Evolutionary conservation across 495 filamentous ascomycete genomes (phyloP).

Genomic region (Hypomontagnella monticulosa): DNA sequence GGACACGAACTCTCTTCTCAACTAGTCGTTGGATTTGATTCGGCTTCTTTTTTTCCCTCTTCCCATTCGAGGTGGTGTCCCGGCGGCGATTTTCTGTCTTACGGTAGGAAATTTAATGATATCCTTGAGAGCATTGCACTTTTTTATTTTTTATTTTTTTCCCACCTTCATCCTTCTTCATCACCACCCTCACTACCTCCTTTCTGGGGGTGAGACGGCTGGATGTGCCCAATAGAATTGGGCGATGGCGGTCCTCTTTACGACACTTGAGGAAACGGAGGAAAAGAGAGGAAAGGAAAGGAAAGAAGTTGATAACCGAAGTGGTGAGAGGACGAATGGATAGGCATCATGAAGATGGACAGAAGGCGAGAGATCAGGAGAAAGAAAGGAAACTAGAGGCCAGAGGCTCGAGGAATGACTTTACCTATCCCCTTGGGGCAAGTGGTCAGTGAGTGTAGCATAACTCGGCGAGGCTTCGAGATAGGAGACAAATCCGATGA

Average conservation of each 20-base stretch:
- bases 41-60: conserved; percentile 29
- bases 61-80: conserved; percentile 39
- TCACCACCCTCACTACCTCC: too few species aligned
- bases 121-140: conserved; percentile 45
- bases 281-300: not conserved
- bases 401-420: too few species aligned
- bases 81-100: conserved; percentile 44
- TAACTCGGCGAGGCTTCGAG: too few species aligned
- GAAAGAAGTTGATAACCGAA: not conserved
- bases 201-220: not conserved
- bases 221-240: conserved; percentile 8
- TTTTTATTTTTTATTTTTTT: conserved; percentile 8
- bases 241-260: not conserved
- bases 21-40: conserved; percentile 35
- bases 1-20: conserved; percentile 13
- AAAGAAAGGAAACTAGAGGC: too few species aligned
- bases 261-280: not conserved
- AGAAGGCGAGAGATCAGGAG: too few species aligned
- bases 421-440: too few species aligned
- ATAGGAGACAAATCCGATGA: too few species aligned
- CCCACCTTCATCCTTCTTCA: conserved; percentile 9
- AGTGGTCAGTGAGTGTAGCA: too few species aligned
- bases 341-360: not conserved
- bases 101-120: conserved; percentile 49
- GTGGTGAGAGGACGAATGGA: not conserved